These are phyloP conservation scores for Simmondsia chinensis DNA, from an alignment of 148 eudicot genomes.

Conservation along the genomic window DNA sequence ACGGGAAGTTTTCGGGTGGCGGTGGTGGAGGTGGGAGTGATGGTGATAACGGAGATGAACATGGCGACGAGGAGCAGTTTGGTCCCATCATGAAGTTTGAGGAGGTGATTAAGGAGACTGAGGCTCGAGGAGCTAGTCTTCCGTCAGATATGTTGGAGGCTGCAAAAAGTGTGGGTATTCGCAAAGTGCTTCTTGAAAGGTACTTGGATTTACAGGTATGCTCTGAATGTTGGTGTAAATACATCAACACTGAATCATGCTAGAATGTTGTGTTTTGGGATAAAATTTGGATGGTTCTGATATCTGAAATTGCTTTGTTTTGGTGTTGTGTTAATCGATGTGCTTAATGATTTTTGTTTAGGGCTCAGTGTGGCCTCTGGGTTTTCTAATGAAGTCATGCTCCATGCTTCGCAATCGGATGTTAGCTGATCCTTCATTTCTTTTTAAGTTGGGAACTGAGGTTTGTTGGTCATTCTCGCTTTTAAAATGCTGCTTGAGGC, in stretches of 20 bases:
- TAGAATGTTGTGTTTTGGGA: no score
- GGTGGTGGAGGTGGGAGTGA: constrained; percentile 25
- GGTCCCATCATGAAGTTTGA: constrained; percentile 53
- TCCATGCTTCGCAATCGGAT: constrained; percentile 31
- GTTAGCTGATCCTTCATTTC: constrained; percentile 38
- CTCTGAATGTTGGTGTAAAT: no score
- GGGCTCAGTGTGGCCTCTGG: constrained; percentile 31
- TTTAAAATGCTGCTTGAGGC: no score
- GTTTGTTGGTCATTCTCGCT: no score
- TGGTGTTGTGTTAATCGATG: not conserved
- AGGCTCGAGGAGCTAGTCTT: constrained; percentile 42
- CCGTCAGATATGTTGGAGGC: constrained; percentile 53
- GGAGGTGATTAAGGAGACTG: constrained; percentile 44
- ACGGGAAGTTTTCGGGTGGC: constrained; percentile 20
- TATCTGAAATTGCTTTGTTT: not conserved
- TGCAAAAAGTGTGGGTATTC: constrained; percentile 39
- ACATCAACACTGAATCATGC: no score
- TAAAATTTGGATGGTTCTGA: not conserved
- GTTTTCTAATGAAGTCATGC: constrained; percentile 29
- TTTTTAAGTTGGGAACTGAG: constrained; percentile 36
- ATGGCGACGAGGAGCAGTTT: constrained; percentile 38
- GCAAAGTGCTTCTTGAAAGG: constrained; percentile 32
- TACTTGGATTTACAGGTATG: constrained; percentile 52
- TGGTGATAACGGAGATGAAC: constrained; percentile 19
- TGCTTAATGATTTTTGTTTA: not conserved